These are phyloP conservation scores for Penicillium expansum DNA, from an alignment of 2,329 filamentous ascomycete genomes.

Conservation along the genomic window DNA sequence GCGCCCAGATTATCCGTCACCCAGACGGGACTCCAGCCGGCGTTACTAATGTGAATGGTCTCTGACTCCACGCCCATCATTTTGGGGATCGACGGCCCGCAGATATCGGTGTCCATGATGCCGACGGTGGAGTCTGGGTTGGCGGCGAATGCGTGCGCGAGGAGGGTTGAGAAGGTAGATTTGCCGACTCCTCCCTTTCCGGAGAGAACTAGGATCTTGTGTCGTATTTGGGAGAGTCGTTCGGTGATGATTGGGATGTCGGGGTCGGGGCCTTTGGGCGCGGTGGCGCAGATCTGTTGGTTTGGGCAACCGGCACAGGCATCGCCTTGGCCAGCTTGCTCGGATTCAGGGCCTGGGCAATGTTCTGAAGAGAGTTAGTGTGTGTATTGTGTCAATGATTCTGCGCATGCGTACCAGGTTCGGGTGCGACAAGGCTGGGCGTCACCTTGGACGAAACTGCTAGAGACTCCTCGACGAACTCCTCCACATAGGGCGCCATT, in stretches of 20 bases:
- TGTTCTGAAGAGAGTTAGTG: conserved; percentile 58
- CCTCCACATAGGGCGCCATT: conserved; percentile 82
- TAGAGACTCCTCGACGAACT: conserved; percentile 68
- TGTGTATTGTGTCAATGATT: not conserved
- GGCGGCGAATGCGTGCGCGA: conserved; percentile 83
- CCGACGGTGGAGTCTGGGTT: conserved; percentile 78
- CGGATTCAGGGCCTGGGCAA: conserved; percentile 74
- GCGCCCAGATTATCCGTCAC: conserved; percentile 89
- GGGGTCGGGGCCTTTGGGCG: conserved; percentile 91
- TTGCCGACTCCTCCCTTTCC: conserved; percentile 98
- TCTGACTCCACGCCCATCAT: conserved; percentile 98
- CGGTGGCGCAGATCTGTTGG: conserved; percentile 88
- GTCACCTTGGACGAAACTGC: conserved; percentile 72
- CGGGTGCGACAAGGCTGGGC: conserved; percentile 84
- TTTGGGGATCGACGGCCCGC: conserved; percentile 92
- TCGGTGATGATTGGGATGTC: conserved; percentile 86
- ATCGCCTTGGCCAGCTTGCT: conserved; percentile 62
- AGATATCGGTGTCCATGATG: conserved; percentile 98
- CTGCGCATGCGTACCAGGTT: conserved; percentile 59
- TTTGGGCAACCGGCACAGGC: conserved; percentile 95
- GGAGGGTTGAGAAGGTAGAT: conserved; percentile 84
- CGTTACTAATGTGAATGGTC: conserved; percentile 84
- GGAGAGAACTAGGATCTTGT: conserved; percentile 89
- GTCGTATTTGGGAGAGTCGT: conserved; percentile 74
- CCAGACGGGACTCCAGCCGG: conserved; percentile 94